Percentiles rank a stretch among this genome's conserved stretches.
Evolutionary conservation across 1,284 basidiomycete genomes (phyloP).

Genomic region (Malassezia equina): DNA sequence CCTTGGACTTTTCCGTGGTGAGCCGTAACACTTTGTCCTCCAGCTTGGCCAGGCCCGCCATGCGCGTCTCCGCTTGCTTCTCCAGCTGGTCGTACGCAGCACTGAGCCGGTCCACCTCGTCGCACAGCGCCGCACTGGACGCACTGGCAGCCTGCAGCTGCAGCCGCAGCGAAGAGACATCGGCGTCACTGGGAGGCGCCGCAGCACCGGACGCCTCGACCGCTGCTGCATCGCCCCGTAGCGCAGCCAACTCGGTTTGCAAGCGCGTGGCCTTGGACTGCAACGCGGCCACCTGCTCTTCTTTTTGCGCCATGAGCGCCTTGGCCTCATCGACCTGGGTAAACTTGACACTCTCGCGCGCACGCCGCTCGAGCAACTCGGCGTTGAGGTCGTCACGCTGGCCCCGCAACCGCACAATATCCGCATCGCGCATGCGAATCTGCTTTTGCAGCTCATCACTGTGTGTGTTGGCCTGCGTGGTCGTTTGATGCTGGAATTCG

Average conservation of each 20-base stretch:
- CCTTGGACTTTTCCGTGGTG: slow-evolving; percentile 64
- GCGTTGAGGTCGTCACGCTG: slow-evolving; percentile 27
- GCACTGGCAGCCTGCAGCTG: slow-evolving; percentile 32
- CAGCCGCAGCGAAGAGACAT: slow-evolving; percentile 17
- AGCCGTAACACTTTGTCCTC: slow-evolving; percentile 62
- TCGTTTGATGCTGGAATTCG: slow-evolving; percentile 15
- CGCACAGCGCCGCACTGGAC: slow-evolving; percentile 52
- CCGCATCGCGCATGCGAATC: slow-evolving; percentile 59
- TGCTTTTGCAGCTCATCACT: slow-evolving; percentile 63
- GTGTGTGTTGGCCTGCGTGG: slow-evolving; percentile 27
- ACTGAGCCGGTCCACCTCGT: slow-evolving; percentile 76
- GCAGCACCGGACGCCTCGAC: background rate
- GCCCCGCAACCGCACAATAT: slow-evolving; percentile 40
- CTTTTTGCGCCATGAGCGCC: slow-evolving; percentile 34
- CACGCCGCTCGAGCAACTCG: slow-evolving; percentile 35
- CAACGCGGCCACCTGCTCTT: slow-evolving; percentile 67
- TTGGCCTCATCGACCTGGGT: slow-evolving; percentile 43
- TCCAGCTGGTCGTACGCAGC: slow-evolving; percentile 79
- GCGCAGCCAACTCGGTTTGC: slow-evolving; percentile 66
- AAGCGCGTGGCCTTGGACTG: slow-evolving; percentile 66
- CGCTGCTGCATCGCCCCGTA: slow-evolving; percentile 54
- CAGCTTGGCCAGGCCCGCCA: slow-evolving; percentile 64
- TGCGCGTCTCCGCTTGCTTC: slow-evolving; percentile 68
- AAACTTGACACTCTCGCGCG: slow-evolving; percentile 37
- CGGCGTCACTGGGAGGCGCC: background rate